Base-by-base conservation (phyloP, 192 early-diverging fungal species). In the Chytriomyces sp. region DNA sequence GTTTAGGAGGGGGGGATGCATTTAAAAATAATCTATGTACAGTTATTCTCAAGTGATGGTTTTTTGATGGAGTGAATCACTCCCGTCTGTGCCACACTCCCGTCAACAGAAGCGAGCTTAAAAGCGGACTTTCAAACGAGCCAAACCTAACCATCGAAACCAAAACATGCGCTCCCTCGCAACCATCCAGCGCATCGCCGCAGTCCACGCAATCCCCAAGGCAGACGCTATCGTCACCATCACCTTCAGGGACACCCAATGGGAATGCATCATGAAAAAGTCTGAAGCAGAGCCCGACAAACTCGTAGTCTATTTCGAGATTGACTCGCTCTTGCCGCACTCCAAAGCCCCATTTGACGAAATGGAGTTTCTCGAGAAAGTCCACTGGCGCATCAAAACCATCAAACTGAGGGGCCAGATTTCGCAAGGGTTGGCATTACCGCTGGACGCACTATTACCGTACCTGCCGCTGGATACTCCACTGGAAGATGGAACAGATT, bases 221-320 rank as follows among this genome's bases (percentile, higher is more conserved):
- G 73, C 73, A 13, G 73, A 75, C 64, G 20, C 46, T 45, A 75
- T 75, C 69, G 73, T 63, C 20, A 68, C 44, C 16, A 67, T 69
- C 23, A 69, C 61, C 16, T 75, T 75, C 44, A 10, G 44, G 11
- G 46, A 45, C 23, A 50, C 64, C 44, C 46, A 43, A 7, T 75
- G 73, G 73, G 48, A 63, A 23, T 75, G 73, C 67, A 61, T 75
- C 48, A 43, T 75, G 61, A 75, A 75, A 50, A 75, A 67, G 20
- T 9, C 18, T 0, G 73, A 75, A 50, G 63, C 71, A 11, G 35
- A 28, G 11, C 18, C 24, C 0, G 63, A 35, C 67, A 68, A 45
- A 0, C 44, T n/a, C 61, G 73, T 75, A 7, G 73, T 75, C 13
- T 75, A 75, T 26, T 75, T 75, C 43, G 73, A 75, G 45, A 75